Base-by-base conservation (phyloP, 306 rosid genomes). In the Fagus crenata region DNA sequence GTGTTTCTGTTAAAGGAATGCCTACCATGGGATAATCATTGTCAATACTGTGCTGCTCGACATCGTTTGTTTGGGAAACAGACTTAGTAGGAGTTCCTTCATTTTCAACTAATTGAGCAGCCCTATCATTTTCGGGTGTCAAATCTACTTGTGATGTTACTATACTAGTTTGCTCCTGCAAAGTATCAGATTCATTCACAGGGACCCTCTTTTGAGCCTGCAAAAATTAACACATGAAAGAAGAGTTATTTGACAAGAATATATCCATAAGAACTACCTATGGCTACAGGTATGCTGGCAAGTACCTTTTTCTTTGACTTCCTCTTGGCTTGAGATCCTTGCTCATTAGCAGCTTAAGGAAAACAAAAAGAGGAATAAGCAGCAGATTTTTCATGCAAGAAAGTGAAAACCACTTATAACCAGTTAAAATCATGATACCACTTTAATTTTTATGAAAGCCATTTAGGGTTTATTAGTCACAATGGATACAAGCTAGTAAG, bases 261-360 rank as follows among this genome's bases (percentile, higher is more conserved):
- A 70, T 56, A 75, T 55, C 71, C 8, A 72, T 11, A 60, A 71
- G 73, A 65, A 53, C 68, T 39, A 28, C 14, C 17, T 28, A 51
- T 17, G 58, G 64, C 51, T 74, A 74, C 17, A 72, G 72, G 60
- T 33, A 75, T 67, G 68, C 31, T 46, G 54, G 59, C 56, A 81
- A 81, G 67, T 86, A 95, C 99, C 97, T 87, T 88, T 71, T 80
- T 77, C 88, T 87, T 91, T 75, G 85, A 73, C 86, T 83, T 89
- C 77, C 68, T 85, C 87, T 87, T 92, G 74, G 87, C 87, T 88
- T 88, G 87, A 82, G 99, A 89, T 83, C 89, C 96, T 90, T 92
- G 89, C 71, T 91, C 97, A 87, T 89, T 95, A 77, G 92, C 75
- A 79, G 90, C 97, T 92, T 88, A 79, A 54, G 74, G 32, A 73